A percentile compares a stretch with the other conserved stretches of the same genome.
phyloP scores from a whole-genome alignment of 768 basidiomycete species.

The Crucibulum laeve region DNA sequence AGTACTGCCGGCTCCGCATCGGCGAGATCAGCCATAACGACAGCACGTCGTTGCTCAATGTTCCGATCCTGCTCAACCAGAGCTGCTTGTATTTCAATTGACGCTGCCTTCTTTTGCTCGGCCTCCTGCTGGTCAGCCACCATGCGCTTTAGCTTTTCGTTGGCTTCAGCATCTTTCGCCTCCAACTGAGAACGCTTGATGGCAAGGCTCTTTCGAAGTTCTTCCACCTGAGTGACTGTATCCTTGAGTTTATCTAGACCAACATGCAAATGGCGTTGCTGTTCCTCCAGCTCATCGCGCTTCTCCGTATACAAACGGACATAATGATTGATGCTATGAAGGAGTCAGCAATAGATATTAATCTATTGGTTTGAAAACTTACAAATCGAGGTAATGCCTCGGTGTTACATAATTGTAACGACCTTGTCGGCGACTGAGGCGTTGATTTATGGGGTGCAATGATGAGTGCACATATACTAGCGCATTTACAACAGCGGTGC shows the following conservation, averaged over 20 bases:
- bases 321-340: conserved; percentile 88
- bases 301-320: conserved; percentile 94
- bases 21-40: conserved; percentile 93
- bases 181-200: conserved; percentile 90
- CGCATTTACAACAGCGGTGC: conserved; percentile 89
- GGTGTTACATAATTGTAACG: conserved; percentile 96
- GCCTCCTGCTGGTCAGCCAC: conserved; percentile 98
- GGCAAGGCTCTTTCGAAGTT: conserved; percentile 91
- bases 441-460: conserved; percentile 83
- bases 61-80: conserved; percentile 86
- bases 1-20: conserved; percentile 97
- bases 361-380: conserved; percentile 30
- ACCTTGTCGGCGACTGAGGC: conserved; percentile 89
- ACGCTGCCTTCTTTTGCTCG: conserved; percentile 95
- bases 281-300: conserved; percentile 95
- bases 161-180: conserved; percentile 92
- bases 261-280: conserved; percentile 96
- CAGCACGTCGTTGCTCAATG: conserved; percentile 82
- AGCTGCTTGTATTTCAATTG: conserved; percentile 92
- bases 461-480: conserved; percentile 90
- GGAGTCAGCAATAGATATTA: conserved; percentile 6
- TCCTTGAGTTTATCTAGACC: conserved; percentile 95
- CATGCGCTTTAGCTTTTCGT: conserved; percentile 97
- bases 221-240: conserved; percentile 96
- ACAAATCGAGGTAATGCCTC: conserved; percentile 98